Conservation (phyloP, 139 green algal species). For the Coelastrella sp. region DNA sequence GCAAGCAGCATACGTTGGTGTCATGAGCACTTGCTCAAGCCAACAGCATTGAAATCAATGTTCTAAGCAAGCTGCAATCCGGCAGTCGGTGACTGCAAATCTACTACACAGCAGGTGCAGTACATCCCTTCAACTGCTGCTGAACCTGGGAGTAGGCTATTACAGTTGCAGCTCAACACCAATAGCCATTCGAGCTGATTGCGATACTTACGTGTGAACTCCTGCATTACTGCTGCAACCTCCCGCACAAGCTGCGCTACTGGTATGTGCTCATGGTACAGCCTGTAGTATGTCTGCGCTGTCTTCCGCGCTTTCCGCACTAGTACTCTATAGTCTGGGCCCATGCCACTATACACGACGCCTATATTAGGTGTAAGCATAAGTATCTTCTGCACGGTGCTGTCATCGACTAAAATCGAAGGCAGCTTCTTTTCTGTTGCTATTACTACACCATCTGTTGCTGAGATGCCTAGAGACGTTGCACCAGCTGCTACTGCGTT, state of each 20-base stretch:
- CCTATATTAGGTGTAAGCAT: slow-evolving; percentile 94
- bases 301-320: slow-evolving; percentile 93
- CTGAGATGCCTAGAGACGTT: slow-evolving; percentile 97
- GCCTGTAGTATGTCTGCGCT: slow-evolving; percentile 90
- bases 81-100: too few species aligned
- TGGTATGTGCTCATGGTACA: slow-evolving; percentile 98
- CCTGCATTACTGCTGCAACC: slow-evolving; percentile 98
- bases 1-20: too few species aligned
- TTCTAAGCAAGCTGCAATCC: too few species aligned
- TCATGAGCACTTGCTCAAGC: too few species aligned
- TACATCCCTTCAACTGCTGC: too few species aligned
- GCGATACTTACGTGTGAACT: slow-evolving; percentile 95
- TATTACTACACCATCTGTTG: slow-evolving; percentile 97
- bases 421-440: slow-evolving; percentile 99
- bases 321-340: slow-evolving; percentile 96
- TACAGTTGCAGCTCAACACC: background rate
- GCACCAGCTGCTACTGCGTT: slow-evolving; percentile 94
- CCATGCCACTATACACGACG: slow-evolving; percentile 98
- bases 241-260: slow-evolving; percentile 97
- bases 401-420: slow-evolving; percentile 91
- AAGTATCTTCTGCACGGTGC: slow-evolving; percentile 94
- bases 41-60: too few species aligned
- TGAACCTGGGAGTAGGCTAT: too few species aligned
- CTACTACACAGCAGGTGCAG: too few species aligned
- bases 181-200: background rate